These are phyloP conservation scores for Carex scoparia DNA, from an alignment of 176 grass and related monocot genomes.

Conservation along the genomic window DNA sequence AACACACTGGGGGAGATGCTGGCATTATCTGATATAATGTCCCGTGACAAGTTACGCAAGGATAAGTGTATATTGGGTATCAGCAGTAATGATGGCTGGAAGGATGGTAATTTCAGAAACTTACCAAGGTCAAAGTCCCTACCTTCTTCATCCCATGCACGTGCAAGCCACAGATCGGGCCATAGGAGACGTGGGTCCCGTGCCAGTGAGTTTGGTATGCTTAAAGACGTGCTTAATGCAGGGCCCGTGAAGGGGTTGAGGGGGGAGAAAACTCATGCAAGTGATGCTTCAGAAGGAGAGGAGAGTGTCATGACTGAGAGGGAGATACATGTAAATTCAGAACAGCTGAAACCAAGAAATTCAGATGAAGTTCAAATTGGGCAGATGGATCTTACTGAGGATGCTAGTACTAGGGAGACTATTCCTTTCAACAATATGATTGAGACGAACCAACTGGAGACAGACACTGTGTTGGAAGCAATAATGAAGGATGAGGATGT, in stretches of 20 bases:
- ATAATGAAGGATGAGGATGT: not conserved
- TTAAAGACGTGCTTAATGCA: conserved; percentile 79
- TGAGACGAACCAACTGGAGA: not conserved
- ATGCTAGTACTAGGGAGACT: not conserved
- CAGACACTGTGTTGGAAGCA: not conserved
- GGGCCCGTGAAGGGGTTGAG: conserved; percentile 42
- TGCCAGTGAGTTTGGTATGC: conserved; percentile 63
- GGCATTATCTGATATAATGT: conserved; percentile 53
- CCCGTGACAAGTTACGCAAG: not conserved
- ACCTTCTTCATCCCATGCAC: conserved; percentile 39
- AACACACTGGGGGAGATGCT: conserved; percentile 73
- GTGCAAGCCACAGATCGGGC: conserved; percentile 39
- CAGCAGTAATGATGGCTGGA: conserved; percentile 59
- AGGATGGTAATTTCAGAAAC: conserved; percentile 39
- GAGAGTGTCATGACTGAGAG: conserved; percentile 47
- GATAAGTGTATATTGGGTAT: conserved; percentile 36
- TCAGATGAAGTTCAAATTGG: not conserved
- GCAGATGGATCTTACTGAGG: not conserved
- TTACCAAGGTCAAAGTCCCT: conserved; percentile 69
- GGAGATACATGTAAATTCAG: conserved; percentile 75
- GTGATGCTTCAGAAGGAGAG: conserved; percentile 24
- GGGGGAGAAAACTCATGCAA: conserved; percentile 27
- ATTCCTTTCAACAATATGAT: not conserved
- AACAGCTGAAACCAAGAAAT: conserved; percentile 32
- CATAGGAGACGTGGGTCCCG: conserved; percentile 47